These are phyloP conservation scores for Metschnikowia cubensis DNA, from an alignment of 805 yeast species.

Conservation along the genomic window DNA sequence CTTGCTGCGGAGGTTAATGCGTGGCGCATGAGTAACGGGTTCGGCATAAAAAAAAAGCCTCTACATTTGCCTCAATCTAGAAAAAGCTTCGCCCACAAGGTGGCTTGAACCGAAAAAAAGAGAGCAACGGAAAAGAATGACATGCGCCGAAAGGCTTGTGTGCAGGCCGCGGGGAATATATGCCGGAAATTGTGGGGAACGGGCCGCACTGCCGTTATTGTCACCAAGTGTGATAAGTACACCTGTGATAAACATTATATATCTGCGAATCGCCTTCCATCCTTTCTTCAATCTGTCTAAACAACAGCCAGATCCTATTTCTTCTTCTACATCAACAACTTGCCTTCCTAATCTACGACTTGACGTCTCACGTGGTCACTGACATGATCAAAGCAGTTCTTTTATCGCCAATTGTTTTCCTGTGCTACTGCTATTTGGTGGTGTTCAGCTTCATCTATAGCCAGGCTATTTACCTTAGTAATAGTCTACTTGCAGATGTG, in stretches of 20 bases:
- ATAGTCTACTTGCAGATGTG: slow-evolving; percentile 13
- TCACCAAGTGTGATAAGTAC: background rate
- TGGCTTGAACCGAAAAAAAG: background rate
- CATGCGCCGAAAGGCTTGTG: background rate
- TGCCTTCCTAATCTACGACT: background rate
- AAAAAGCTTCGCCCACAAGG: background rate
- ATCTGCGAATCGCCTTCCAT: background rate
- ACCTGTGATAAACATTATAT: background rate
- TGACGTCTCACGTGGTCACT: background rate
- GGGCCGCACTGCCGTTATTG: background rate
- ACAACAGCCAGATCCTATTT: background rate
- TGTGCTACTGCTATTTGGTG: slow-evolving; percentile 8
- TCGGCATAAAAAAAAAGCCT: background rate
- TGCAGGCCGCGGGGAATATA: background rate
- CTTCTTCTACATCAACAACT: too few relatives aligned
- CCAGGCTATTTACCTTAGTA: slow-evolving; percentile 6
- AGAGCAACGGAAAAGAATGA: background rate
- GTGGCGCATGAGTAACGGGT: background rate
- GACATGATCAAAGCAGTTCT: slow-evolving; percentile 1
- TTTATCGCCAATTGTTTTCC: background rate
- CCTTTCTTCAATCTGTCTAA: too few relatives aligned
- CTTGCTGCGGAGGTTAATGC: background rate
- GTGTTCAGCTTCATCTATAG: slow-evolving; percentile 4
- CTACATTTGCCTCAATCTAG: background rate
- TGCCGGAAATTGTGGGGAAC: slow-evolving; percentile 4